Percentiles rank a stretch among this genome's conserved stretches.
Conservation (phyloP, 2,329 filamentous ascomycete species). For the Pseudocercospora fuligena region DNA sequence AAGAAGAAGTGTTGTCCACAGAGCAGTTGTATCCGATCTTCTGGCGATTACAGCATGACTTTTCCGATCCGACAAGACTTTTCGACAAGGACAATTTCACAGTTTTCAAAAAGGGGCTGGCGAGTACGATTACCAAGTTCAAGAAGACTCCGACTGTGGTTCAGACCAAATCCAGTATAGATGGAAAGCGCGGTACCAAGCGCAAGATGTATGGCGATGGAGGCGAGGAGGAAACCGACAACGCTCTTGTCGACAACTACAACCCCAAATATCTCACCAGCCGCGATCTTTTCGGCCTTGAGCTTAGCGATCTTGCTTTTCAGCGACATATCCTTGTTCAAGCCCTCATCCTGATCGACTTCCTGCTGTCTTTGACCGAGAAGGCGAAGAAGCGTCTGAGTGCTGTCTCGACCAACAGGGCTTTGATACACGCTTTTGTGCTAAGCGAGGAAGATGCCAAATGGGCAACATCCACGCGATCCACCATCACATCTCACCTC, state of each 20-base stretch:
- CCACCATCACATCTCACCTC: conserved; percentile 79
- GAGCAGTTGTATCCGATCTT: conserved; percentile 86
- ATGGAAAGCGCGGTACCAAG: conserved; percentile 66
- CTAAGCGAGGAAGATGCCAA: conserved; percentile 82
- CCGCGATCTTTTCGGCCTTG: conserved; percentile 90
- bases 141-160: conserved; percentile 70
- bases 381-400: conserved; percentile 79
- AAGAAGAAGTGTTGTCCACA: conserved; percentile 62
- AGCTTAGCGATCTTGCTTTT: conserved; percentile 95
- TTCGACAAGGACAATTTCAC: conserved; percentile 73
- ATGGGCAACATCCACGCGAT: conserved; percentile 82
- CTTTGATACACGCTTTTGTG: conserved; percentile 79
- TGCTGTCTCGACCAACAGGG: conserved; percentile 74
- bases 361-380: conserved; percentile 85
- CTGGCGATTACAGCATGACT: conserved; percentile 90
- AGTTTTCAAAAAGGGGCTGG: conserved; percentile 66
- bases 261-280: conserved; percentile 99
- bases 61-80: conserved; percentile 84
- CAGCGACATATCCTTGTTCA: conserved; percentile 93
- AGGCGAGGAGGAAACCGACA: conserved; percentile 39
- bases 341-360: conserved; percentile 91
- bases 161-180: conserved; percentile 70
- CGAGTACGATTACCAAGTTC: conserved; percentile 73
- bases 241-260: conserved; percentile 72
- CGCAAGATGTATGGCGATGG: conserved; percentile 59